A percentile compares a stretch with the other conserved stretches of the same genome.
Conservation (phyloP, 2,329 filamentous ascomycete genomes). For the Cordyceps tenuipes region DNA sequence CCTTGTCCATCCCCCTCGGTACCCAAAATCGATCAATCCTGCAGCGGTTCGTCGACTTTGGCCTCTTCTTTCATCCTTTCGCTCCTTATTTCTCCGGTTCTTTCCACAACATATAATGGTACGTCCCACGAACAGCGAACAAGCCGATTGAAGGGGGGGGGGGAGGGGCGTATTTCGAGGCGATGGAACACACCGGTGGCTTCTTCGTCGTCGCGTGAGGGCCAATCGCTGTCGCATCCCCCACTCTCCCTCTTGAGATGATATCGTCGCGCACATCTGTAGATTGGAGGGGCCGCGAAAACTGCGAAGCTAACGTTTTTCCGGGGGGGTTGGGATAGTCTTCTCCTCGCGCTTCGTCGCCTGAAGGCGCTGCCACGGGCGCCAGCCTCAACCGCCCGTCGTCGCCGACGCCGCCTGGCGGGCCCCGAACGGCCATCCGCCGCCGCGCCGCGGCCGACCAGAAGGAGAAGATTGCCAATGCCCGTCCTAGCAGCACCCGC, state of each 20-base stretch:
- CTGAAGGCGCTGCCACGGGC: constrained; percentile 54
- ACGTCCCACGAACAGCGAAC: constrained; percentile 13
- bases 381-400: constrained; percentile 67
- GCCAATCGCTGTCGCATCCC: too few species aligned
- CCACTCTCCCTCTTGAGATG: too few species aligned
- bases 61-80: constrained; percentile 13
- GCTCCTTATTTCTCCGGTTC: constrained; percentile 13
- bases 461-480: constrained; percentile 95
- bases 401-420: constrained; percentile 83
- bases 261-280: too few species aligned
- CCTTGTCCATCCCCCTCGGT: constrained; percentile 1
- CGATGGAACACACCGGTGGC: background rate
- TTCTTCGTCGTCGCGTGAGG: constrained; percentile 2
- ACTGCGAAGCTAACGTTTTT: background rate
- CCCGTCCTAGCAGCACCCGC: constrained; percentile 81
- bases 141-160: background rate
- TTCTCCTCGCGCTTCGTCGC: constrained; percentile 53
- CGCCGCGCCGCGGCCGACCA: constrained; percentile 92
- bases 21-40: constrained; percentile 14
- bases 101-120: constrained; percentile 22
- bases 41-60: constrained; percentile 11
- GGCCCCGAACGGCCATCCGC: constrained; percentile 90
- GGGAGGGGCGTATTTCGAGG: too few species aligned
- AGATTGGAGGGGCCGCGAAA: background rate
- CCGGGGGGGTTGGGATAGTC: constrained; percentile 30